Evolutionary conservation across 805 yeast genomes (phyloP), one percentile per base, ranked within the genome.

Genomic region (Ogataea corticis): DNA sequence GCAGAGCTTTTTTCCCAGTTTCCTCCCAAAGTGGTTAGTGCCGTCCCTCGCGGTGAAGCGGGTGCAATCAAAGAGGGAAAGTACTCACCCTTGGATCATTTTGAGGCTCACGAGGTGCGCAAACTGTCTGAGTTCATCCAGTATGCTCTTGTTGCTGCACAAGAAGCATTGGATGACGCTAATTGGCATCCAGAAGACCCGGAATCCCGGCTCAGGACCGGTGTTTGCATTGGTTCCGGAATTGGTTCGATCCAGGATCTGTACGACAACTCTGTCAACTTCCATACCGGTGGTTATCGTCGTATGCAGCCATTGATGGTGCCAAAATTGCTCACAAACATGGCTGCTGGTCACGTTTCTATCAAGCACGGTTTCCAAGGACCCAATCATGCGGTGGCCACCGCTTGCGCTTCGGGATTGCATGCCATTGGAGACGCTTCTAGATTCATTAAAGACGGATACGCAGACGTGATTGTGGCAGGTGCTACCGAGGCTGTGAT

Each of bases 361-460:
- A 91, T 94, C 45, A 75, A 79, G 51, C 79, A 82, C 56, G 85
- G 86, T 1, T 69, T 90, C 32, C 71, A 77, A 55, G 99, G 99
- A 0, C 96, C 96, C 2, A 79, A 87, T 34, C 97, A 91, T 60
- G 72, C 96, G 0, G 94, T 82, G 0, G 79, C 96, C 2, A 90
- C 98, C 0, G 99, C 99, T 0, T 94, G 99, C 70, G 96, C 99
- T 3, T 90, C 99, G 0, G 99, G 99, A 0, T 78, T 85, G 23
- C 95, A 94, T 59, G 78, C 97, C 0, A 83, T 94, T 38, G 98
- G 98, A 3, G 99, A 94, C 61, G 97, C 97, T 0, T 78, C 74
- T 54, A 79, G 91, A 57, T 83, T 91, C 56, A 87, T 94, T 47
- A 69, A 75, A 48, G 82, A 82, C 45, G 95, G 87, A 3, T 85